Conservation (phyloP, 345 rosid species). For the Corymbia maculata region DNA sequence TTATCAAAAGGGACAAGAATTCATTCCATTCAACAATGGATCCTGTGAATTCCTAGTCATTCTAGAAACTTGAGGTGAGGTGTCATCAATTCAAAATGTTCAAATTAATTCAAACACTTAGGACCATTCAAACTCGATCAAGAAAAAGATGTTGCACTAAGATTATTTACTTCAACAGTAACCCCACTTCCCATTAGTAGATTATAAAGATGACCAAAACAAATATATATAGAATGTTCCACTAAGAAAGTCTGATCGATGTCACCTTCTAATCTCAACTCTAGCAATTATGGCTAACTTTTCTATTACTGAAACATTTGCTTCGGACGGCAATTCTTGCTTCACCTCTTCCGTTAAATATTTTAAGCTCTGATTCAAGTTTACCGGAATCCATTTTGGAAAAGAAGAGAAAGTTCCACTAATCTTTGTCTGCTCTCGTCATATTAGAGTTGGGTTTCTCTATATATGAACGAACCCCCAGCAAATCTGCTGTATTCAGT, state of each 20-base stretch:
- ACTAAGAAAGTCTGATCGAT: not conserved
- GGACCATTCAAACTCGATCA: not conserved
- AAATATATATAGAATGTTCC: not conserved
- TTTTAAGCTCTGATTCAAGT: not conserved
- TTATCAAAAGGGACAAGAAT: not conserved
- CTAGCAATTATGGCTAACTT: not conserved
- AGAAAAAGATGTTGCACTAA: not conserved
- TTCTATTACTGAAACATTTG: not conserved
- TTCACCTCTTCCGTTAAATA: not conserved
- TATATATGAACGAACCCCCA: not conserved
- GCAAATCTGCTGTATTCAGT: not conserved
- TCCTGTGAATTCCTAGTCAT: not conserved
- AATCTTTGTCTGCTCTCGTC: not conserved
- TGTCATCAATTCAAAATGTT: not conserved
- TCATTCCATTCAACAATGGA: not conserved
- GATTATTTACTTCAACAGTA: not conserved
- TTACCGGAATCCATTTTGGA: not conserved
- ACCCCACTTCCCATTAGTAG: not conserved
- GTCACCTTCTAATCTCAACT: not conserved
- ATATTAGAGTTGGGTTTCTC: not conserved
- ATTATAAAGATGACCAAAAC: not conserved
- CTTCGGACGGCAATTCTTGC: not conserved
- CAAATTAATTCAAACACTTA: not conserved
- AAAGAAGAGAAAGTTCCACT: not conserved
- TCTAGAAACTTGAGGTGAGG: not conserved